Evolutionary conservation across 2,329 filamentous ascomycete genomes (phyloP), one percentile per base, ranked within the genome.

Genomic region (Aspergillus transmontanensis): DNA sequence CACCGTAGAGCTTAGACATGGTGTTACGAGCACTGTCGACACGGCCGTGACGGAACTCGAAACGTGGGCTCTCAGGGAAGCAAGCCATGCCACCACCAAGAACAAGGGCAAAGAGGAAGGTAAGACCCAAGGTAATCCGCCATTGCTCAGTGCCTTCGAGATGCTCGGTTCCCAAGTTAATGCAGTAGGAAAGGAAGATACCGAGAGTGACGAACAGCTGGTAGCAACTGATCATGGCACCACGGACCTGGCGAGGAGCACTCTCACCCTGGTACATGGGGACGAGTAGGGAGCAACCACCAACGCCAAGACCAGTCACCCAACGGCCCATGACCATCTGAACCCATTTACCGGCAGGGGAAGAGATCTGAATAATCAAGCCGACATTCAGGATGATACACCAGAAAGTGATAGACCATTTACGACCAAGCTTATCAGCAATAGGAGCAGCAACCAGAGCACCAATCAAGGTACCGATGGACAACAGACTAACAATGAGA

Each of bases 11-110:
- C 57, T 81, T 80, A 1, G 85, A 78, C 65, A 88, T 81, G 19
- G 85, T 86, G 19, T 70, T 72, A 41, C 82, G 80, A 12, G 85
- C 85, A 51, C 75, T 76, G 23, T 87, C 84, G 43, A 81, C 77
- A 26, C 82, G 81, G 57, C 85, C 85, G 57, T 83, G 74, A 34
- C 86, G 83, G 75, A 85, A 88, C 54, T 85, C 84, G 75, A 82
- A 88, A 12, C 86, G 83, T 9, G 86, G 86, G 7, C 80, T 83
- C 66, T 88, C 86, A 1, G 82, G 82, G 66, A 88, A 82, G 71
- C 85, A 82, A 23, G 81, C 68, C 68, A 88, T 87, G n/a, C 85
- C 85, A 41, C 78, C 71, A 21, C 82, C 82, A 69, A 88, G 85
- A 51, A 86, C 77, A 10, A 82, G 71, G 10, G 86, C 82, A 75